Base-by-base conservation (phyloP, 2,329 filamentous ascomycete species). In the Botrytis fabae region DNA sequence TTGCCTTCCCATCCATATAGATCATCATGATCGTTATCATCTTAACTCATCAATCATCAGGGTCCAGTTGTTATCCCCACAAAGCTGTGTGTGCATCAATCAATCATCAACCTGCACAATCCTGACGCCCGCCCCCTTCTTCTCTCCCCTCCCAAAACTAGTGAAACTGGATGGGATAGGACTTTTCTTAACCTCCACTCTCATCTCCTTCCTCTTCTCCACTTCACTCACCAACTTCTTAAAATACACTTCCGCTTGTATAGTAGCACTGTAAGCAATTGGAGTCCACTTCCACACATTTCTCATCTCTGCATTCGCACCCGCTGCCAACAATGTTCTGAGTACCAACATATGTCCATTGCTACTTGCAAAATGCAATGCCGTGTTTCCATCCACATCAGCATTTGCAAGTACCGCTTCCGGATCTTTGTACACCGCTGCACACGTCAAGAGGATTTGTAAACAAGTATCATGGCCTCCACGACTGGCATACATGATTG, bases 241-340 rank as follows among this genome's bases (percentile, higher is more conserved):
- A 75, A 96, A 90, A 80, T 97, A 96, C 0, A 94, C 92, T 82
- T 97, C 93, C 1, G 93, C 93, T 80, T 94, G 91, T 12, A 94
- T 91, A 0, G 92, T 95, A 22, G 92, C 90, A 75, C 91, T 93
- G 81, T 97, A 97, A 28, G 91, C 89, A n/a, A 94, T 86, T 0
- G 94, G 92, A 1, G 91, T 94, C 93, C 94, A 97, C 79, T 89
- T 91, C 85, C 91, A 93, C 2, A 89, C 84, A 80, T 97, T 97
- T 77, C 86, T 86, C 72, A 88, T 89, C 71, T 91, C 86, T 0
- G 92, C 88, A 77, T 94, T 91, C 0, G 94, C 93, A 18, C 94
- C 94, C 0, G 92, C 93, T 4, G 92, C 90, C 20, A 97, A 85
- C 70, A 97, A 84, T 51, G 94, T 92, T 61, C 94, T 86, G 71